Evolutionary conservation across 176 grass and related monocot species (phyloP), one percentile per base, ranked within the genome.

Genomic region (Metroxylon sagu): DNA sequence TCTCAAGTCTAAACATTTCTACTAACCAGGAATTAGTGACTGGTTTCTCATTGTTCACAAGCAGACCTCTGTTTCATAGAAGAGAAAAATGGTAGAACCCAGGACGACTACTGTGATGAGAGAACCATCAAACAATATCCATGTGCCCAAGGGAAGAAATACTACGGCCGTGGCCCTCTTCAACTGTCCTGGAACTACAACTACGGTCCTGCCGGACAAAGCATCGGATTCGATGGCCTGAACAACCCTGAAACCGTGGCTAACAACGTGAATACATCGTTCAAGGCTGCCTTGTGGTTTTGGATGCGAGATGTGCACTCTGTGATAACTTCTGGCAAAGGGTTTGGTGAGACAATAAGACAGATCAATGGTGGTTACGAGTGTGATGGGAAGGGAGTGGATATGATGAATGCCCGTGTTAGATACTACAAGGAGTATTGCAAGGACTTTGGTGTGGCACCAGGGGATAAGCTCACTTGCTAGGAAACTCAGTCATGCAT

Each of bases 121-220:
- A 14, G 8, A 10, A 10, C 0, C 14, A 65, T 15, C 18, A 5
- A 12, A 10, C 35, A 26, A 49, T 52, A 8, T 6, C 62, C 48
- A 14, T 65, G 23, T 8, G 62, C 50, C 31, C 6, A 43, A 8
- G 62, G 62, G 43, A 64, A 50, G 48, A 48, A 50, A 2, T 64
- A 51, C 43, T 27, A 50, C 48, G 62, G 48, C 62, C 48, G 48
- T 0, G 48, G 62, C 39, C 62, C 62, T 2, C 14, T 64, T 31
- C 62, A 64, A 26, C 4, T 64, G 62, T 16, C 31, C 3, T 64
- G 62, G 62, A 64, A 64, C 62, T 64, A 25, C 14, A 64, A 64
- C 48, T 64, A 51, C 62, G 48, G 48, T 16, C 19, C 19, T 10
- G 61, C 61, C 19, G 48, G 61, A n/a, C 0, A 1, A 1, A 14